Conservation (phyloP, 768 basidiomycete species). For the Mycena pura region DNA sequence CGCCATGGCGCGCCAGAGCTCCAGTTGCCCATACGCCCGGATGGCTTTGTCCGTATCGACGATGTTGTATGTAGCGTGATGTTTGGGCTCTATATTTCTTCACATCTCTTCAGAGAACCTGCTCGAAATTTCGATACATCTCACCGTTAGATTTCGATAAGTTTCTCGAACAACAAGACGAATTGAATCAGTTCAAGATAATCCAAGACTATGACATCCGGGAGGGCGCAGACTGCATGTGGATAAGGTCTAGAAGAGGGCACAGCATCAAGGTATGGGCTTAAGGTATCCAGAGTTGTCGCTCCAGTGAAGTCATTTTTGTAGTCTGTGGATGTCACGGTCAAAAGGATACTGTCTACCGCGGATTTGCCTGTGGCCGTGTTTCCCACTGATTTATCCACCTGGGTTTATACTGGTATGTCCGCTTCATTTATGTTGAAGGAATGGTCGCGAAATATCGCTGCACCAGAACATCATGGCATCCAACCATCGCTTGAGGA, state of each 20-base stretch:
- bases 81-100: neutral
- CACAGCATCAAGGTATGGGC: conserved; percentile 27
- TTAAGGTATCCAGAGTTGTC: neutral
- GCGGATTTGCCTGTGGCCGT: neutral
- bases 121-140: neutral
- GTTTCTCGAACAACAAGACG: conserved; percentile 23
- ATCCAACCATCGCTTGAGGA: neutral
- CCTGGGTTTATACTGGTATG: conserved; percentile 4
- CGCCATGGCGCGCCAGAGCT: conserved; percentile 73
- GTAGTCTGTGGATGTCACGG: neutral
- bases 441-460: neutral
- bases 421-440: neutral
- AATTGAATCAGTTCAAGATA: conserved; percentile 31
- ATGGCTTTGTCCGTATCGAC: conserved; percentile 76
- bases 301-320: neutral
- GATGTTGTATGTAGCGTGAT: conserved; percentile 66
- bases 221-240: conserved; percentile 25
- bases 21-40: conserved; percentile 66
- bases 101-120: neutral
- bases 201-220: conserved; percentile 33
- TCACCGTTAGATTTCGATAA: conserved; percentile 19
- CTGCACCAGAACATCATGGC: neutral
- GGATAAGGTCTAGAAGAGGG: conserved; percentile 33
- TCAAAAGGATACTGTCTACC: neutral
- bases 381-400: neutral